Base-by-base conservation (phyloP, 75 land plant species). In the Picea glauca region DNA sequence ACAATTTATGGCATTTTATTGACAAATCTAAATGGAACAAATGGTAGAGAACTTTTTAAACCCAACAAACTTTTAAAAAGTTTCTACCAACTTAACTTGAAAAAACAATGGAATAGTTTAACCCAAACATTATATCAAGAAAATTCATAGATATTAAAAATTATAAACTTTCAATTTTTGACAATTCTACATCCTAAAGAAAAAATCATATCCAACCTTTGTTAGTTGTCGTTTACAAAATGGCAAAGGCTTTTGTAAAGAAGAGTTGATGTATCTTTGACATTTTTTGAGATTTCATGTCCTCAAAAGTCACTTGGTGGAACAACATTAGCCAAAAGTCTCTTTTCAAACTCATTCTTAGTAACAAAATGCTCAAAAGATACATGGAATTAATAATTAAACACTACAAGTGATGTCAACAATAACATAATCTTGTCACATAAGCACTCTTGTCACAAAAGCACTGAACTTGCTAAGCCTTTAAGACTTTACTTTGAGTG, bases 311-410 rank as follows among this genome's bases (percentile, higher is more conserved):
- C 97, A 84, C 72, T 87, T 2, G 96, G 91, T 21, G 97, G 98
- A 81, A 96, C 94, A 21, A 96, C 94, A 81, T 91, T 93, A 21
- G 87, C 88, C 56, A 94, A 88, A 59, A 94, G 89, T 58, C 78
- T 77, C 83, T 91, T 94, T 80, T 94, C 97, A 86, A 92, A 94
- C 77, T 92, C 95, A 81, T 94, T 94, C 72, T 92, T 92, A 38
- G 91, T 92, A 13, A 84, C 88, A 78, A 94, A 91, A 83, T 94
- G 92, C 94, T 92, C 78, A n/a, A 76, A 74, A 17, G 0, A 2
- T 5, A 17, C 26, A 83, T 58, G 2, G 23, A 43, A 4, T 58
- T 76, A 4, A 56, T 21, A 56, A 74, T 13, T 13, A 40, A 58
- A 66, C 8, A 8, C 6, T 33, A 59, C 23, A 23, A 20, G 33